Conservation (phyloP, 179 eudicot species). For the Gypsophila paniculata region DNA sequence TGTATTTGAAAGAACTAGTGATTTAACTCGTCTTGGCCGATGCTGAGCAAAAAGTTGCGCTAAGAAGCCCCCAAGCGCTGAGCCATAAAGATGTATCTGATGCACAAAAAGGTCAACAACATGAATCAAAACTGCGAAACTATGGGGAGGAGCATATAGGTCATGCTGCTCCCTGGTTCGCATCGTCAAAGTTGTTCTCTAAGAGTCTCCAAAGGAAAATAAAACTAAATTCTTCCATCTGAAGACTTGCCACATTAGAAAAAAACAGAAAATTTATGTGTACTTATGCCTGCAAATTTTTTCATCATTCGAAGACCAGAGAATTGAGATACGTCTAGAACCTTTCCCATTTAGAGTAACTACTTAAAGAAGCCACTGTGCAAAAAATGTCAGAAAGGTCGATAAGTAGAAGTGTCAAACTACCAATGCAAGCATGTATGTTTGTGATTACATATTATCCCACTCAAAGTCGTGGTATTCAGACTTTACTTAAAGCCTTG, state of each 20-base stretch:
- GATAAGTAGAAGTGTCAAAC: no score
- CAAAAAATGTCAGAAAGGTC: neutral
- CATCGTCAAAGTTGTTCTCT: neutral
- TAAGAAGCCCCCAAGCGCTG: conserved; percentile 94
- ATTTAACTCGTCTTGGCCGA: conserved; percentile 91
- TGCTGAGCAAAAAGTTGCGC: conserved; percentile 96
- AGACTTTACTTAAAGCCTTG: neutral
- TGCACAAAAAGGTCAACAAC: conserved; percentile 16
- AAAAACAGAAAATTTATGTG: neutral
- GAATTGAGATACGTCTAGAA: neutral
- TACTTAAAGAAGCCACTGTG: neutral
- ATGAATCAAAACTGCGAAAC: conserved; percentile 10
- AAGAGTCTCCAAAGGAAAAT: neutral
- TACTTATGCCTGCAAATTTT: neutral
- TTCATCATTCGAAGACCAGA: neutral
- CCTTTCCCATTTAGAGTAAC: neutral
- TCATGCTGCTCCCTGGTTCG: neutral
- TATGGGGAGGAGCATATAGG: neutral
- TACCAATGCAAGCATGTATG: neutral
- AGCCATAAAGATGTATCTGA: conserved; percentile 93
- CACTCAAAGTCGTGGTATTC: conserved; percentile 7
- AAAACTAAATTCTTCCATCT: neutral
- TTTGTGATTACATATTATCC: neutral
- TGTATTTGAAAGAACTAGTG: conserved; percentile 87
- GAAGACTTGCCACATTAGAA: conserved; percentile 1